These are phyloP conservation scores for Candida sanyaensis DNA, from an alignment of 1,139 yeast genomes.

Conservation along the genomic window DNA sequence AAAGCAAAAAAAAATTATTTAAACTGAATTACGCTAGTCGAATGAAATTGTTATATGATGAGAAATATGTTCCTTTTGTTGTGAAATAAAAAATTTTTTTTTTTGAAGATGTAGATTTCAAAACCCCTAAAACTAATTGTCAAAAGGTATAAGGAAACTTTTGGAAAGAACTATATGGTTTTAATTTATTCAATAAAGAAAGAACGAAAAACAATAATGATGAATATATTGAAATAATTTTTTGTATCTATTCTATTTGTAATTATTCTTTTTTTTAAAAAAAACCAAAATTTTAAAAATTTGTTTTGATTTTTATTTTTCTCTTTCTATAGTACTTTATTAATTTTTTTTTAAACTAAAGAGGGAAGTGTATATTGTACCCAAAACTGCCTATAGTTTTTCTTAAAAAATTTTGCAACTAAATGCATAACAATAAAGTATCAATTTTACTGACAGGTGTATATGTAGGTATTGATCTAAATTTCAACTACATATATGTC, in stretches of 20 bases:
- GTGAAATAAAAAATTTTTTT: neutral
- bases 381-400: too few species aligned
- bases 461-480: too few species aligned
- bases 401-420: neutral
- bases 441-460: too few species aligned
- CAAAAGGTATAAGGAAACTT: conserved; percentile 7
- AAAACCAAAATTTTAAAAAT: neutral
- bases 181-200: neutral
- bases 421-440: neutral
- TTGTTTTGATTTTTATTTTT: neutral
- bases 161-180: conserved; percentile 1
- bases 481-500: too few species aligned
- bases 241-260: neutral
- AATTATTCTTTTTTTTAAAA: neutral
- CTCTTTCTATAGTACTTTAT: neutral
- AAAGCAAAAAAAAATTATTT: neutral
- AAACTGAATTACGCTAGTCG: neutral
- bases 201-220: too few species aligned
- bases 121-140: neutral
- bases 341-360: neutral
- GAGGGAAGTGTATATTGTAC: too few species aligned
- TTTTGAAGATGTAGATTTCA: conserved; percentile 3
- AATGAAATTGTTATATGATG: conserved; percentile 1
- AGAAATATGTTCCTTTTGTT: neutral
- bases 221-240: neutral